Conservation (phyloP, 495 filamentous ascomycete species). For the Trichoderma orchidacearum region DNA sequence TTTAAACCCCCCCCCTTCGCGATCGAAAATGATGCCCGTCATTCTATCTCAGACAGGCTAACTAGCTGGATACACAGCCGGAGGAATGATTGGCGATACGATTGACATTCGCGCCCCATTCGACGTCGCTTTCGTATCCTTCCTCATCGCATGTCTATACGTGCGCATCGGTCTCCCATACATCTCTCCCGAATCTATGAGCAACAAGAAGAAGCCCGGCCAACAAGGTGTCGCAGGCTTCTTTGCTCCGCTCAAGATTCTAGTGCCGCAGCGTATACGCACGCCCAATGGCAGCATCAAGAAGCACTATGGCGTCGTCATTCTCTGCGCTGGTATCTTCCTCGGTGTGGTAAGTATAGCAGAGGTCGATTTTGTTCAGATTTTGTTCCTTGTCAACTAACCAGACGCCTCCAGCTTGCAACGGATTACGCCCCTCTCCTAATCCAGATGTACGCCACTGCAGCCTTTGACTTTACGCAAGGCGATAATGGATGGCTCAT, state of each 20-base stretch:
- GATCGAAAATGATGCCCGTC: not conserved
- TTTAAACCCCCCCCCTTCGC: not conserved
- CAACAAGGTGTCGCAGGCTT: slow-evolving; percentile 25
- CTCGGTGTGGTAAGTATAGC: slow-evolving; percentile 30
- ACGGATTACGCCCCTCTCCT: slow-evolving; percentile 39
- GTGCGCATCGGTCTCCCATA: slow-evolving; percentile 22
- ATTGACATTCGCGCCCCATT: slow-evolving; percentile 39
- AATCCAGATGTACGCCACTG: slow-evolving; percentile 40
- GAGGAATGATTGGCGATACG: slow-evolving; percentile 36
- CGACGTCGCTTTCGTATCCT: slow-evolving; percentile 33
- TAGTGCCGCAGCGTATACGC: slow-evolving; percentile 30
- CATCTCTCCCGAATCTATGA: slow-evolving; percentile 21
- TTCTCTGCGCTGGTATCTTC: slow-evolving; percentile 40
- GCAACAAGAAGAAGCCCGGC: slow-evolving; percentile 13
- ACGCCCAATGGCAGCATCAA: slow-evolving; percentile 23
- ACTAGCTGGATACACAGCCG: slow-evolving; percentile 15
- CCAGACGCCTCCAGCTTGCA: slow-evolving; percentile 20
- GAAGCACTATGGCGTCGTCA: slow-evolving; percentile 35
- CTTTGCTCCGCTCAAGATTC: slow-evolving; percentile 39
- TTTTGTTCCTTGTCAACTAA: not conserved
- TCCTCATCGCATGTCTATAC: slow-evolving; percentile 25
- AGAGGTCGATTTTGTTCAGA: not conserved
- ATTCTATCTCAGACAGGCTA: not conserved
- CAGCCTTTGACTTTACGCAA: slow-evolving; percentile 37
- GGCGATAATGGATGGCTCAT: slow-evolving; percentile 39